These are phyloP conservation scores for Globisporangium rhizosaccharum DNA, from an alignment of 352 stramenopile species.

Conservation along the genomic window DNA sequence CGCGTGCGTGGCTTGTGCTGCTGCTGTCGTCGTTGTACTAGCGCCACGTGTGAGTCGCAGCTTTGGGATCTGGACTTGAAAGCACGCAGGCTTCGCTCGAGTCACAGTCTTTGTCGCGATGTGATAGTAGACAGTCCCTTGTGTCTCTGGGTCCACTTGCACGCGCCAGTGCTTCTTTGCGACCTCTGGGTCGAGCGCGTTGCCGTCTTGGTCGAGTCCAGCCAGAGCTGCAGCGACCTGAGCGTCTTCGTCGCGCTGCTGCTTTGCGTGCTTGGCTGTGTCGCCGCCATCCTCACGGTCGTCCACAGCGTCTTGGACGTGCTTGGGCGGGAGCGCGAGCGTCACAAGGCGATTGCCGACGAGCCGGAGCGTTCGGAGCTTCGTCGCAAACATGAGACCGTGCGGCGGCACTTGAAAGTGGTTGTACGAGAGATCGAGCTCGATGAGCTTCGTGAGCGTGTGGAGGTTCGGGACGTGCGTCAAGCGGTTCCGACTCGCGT, in stretches of 20 bases:
- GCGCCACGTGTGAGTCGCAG: constrained; percentile 15
- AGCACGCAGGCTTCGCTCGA: constrained; percentile 44
- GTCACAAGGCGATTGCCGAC: constrained; percentile 61
- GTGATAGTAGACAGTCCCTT: constrained; percentile 52
- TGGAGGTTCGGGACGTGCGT: constrained; percentile 42
- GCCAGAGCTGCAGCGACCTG: background rate
- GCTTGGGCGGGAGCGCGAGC: constrained; percentile 40
- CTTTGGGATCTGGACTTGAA: constrained; percentile 39
- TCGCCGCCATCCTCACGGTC: background rate
- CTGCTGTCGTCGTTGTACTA: background rate
- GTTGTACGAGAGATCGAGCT: constrained; percentile 64
- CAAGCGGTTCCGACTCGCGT: constrained; percentile 51
- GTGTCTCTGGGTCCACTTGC: constrained; percentile 43
- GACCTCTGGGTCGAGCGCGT: constrained; percentile 11
- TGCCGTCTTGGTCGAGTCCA: no score
- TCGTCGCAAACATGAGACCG: constrained; percentile 34
- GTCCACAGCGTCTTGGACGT: constrained; percentile 10
- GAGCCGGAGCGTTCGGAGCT: constrained; percentile 37
- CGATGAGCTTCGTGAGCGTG: constrained; percentile 31
- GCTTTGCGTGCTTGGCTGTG: constrained; percentile 7
- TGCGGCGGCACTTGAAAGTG: constrained; percentile 49
- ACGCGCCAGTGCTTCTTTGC: constrained; percentile 54
- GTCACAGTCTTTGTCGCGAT: constrained; percentile 39
- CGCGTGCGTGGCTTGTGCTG: background rate
- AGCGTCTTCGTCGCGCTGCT: constrained; percentile 11